phyloP scores from a whole-genome alignment of 139 green algal genomes.

The Nannochloris sp. region DNA sequence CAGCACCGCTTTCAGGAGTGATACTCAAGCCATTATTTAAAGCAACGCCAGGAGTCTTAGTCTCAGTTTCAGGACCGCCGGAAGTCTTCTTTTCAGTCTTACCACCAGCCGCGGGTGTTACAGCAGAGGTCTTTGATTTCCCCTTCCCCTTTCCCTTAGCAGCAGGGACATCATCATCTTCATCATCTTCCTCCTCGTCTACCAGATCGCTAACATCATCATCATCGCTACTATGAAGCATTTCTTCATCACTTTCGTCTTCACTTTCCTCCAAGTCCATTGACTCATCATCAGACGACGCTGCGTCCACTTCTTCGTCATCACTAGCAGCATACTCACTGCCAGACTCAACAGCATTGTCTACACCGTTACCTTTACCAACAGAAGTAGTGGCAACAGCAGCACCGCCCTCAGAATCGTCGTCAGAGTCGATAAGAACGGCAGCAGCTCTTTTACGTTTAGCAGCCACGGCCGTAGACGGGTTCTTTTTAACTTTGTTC shows the following conservation, averaged over 20 bases:
- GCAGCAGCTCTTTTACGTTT: neutral
- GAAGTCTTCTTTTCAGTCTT: neutral
- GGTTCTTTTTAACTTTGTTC: no score
- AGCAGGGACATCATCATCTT: neutral
- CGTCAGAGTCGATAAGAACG: neutral
- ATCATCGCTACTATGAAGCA: slow-evolving; percentile 26
- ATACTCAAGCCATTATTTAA: neutral
- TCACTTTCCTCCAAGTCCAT: neutral
- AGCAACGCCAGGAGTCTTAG: neutral
- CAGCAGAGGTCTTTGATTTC: neutral
- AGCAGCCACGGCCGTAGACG: neutral
- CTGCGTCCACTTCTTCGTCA: slow-evolving; percentile 13
- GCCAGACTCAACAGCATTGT: slow-evolving; percentile 1
- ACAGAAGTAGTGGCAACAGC: no score
- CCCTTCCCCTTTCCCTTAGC: slow-evolving; percentile 26
- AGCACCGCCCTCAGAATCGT: no score
- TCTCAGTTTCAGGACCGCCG: neutral
- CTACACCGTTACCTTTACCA: neutral
- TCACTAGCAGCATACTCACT: slow-evolving; percentile 24
- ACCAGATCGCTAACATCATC: slow-evolving; percentile 20
- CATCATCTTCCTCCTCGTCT: slow-evolving; percentile 13
- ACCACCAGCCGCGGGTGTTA: neutral
- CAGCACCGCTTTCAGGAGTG: neutral
- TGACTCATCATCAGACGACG: slow-evolving; percentile 6
- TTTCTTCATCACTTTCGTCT: neutral